phyloP scores from a whole-genome alignment of 352 stramenopile species.

The Pythium rishiriense region DNA sequence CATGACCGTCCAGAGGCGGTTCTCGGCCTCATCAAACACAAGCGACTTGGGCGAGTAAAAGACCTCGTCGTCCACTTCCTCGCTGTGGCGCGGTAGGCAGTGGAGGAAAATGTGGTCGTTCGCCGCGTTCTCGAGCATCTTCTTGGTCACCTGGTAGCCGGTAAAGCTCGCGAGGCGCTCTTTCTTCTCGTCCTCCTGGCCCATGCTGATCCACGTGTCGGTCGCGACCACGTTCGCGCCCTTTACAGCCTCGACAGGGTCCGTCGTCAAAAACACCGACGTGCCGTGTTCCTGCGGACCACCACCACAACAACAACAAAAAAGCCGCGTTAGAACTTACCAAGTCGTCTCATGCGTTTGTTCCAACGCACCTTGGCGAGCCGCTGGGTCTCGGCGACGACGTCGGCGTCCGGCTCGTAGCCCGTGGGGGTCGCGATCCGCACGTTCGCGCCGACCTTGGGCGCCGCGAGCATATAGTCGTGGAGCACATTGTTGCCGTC shows the following conservation, averaged over 20 bases:
- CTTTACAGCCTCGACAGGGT: slow-evolving; percentile 93
- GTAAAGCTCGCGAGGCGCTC: slow-evolving; percentile 94
- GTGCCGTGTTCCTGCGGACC: slow-evolving; percentile 64
- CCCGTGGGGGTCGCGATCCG: slow-evolving; percentile 93
- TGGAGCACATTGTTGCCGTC: slow-evolving; percentile 99
- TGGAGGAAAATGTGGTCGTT: slow-evolving; percentile 96
- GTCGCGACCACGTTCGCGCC: slow-evolving; percentile 95
- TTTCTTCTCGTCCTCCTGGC: slow-evolving; percentile 93
- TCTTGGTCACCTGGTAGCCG: slow-evolving; percentile 94
- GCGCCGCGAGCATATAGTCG: slow-evolving; percentile 96
- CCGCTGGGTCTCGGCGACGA: slow-evolving; percentile 89
- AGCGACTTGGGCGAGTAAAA: slow-evolving; percentile 96
- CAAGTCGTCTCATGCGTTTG: neutral
- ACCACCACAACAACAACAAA: neutral
- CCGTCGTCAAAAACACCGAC: slow-evolving; percentile 78
- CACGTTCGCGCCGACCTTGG: slow-evolving; percentile 90
- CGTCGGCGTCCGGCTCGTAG: slow-evolving; percentile 90
- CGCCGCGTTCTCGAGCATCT: slow-evolving; percentile 91
- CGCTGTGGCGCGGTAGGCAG: slow-evolving; percentile 95
- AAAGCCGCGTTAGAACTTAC: neutral
- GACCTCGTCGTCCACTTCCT: slow-evolving; percentile 97
- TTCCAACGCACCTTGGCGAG: slow-evolving; percentile 58
- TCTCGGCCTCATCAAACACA: slow-evolving; percentile 98
- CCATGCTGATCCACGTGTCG: slow-evolving; percentile 97
- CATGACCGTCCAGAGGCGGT: slow-evolving; percentile 99